phyloP scores from a whole-genome alignment of 495 filamentous ascomycete species.

The Podospora sp. region DNA sequence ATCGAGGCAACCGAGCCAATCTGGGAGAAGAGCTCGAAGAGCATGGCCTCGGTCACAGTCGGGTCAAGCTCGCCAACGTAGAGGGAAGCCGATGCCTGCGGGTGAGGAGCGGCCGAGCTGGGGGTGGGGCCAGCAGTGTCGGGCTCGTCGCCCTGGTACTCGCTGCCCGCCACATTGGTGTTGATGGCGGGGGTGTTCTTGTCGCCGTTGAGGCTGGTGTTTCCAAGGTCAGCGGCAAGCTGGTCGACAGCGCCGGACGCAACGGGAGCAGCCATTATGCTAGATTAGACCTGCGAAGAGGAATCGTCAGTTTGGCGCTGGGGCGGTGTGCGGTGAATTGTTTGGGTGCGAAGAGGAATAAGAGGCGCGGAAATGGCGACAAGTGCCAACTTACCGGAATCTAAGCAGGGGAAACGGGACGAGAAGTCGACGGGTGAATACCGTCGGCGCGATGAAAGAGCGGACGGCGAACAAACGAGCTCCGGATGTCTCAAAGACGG shows the following conservation, averaged over 20 bases:
- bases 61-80: conserved; percentile 99
- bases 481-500: conserved; percentile 15
- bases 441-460: conserved; percentile 30
- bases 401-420: conserved; percentile 15
- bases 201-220: conserved; percentile 61
- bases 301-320: conserved; percentile 16
- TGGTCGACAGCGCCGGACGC: conserved; percentile 68
- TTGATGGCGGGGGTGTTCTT: conserved; percentile 67
- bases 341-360: conserved; percentile 8
- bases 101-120: conserved; percentile 69
- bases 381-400: conserved; percentile 26
- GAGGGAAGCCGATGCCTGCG: conserved; percentile 91
- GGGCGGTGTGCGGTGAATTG: neutral
- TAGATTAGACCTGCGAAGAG: conserved; percentile 18
- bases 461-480: conserved; percentile 37
- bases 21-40: conserved; percentile 99
- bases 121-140: conserved; percentile 67
- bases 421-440: conserved; percentile 15
- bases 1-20: conserved; percentile 99
- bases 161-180: conserved; percentile 59
- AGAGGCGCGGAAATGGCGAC: conserved; percentile 9
- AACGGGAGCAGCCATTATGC: conserved; percentile 64
- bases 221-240: conserved; percentile 65
- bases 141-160: conserved; percentile 54
- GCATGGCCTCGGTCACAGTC: conserved; percentile 98